Base-by-base conservation (phyloP, 2,329 filamentous ascomycete species). In the Pseudohalonectria lignicola region DNA sequence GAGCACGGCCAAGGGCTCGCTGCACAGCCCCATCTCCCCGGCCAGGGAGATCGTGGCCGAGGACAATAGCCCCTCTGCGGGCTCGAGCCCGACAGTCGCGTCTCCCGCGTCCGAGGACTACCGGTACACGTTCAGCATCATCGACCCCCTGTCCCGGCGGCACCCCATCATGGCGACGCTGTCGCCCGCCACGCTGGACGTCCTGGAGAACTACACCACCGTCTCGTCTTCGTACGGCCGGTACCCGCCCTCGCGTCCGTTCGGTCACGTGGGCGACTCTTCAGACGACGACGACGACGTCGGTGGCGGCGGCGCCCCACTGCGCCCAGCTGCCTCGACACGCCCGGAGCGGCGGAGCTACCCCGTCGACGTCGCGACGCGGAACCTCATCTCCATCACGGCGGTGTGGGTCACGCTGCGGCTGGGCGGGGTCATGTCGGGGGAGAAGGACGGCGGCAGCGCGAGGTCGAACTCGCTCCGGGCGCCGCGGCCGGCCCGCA, bases 51-150 rank as follows among this genome's bases (percentile, higher is more conserved):
- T 51, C 16, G 30, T 31, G 9, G 48, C 49, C 12, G 46, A 49
- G 13, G 32, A 21, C 11, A 49, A 48, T 8, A 46, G 43, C 63
- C 58, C 39, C 61, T 55, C 35, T 47, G 55, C 23, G 61, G 61
- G 23, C 44, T 53, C 15, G 46, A 48, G 19, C 40, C 49, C 36
- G 36, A 31, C 43, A 40, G 17, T 45, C 13, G 43, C 45, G 6
- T 43, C 54, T 4, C 44, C 54, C 4, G 47, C 49, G 1, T 46
- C 56, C 3, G 43, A 51, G 1, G 71, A 74, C 34, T 62, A 59
- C 41, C 77, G 75, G 52, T 88, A 79, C 62, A 85, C 76, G 8
- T 90, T 90, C 53, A 86, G 81, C 60, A 75, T 86, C 44, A 78
- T 90, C 49, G 75, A 82, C 47, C 74, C 82, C 0, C 70, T 71